Evolutionary conservation across 1,284 basidiomycete genomes (phyloP).

Genomic region (Puccinia sorghi): DNA sequence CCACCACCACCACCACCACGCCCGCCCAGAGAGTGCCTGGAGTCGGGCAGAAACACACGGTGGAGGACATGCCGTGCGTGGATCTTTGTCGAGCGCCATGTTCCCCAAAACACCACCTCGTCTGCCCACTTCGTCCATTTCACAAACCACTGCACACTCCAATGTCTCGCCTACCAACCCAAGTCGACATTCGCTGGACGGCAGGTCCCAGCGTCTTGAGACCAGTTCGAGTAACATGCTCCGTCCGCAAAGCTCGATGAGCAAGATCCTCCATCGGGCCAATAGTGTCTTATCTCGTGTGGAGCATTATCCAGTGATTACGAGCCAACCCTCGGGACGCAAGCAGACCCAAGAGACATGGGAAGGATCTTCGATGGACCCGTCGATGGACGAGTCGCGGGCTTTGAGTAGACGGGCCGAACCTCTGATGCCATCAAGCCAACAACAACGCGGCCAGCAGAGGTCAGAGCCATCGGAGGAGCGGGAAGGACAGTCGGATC

Average conservation of each 20-base stretch:
- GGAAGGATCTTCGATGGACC: background rate
- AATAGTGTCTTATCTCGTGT: constrained; percentile 17
- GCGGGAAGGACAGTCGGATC: background rate
- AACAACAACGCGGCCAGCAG: background rate
- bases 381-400: background rate
- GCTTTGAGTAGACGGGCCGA: background rate
- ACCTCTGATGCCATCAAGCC: background rate
- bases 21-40: background rate
- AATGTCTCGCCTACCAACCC: constrained; percentile 27
- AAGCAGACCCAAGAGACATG: background rate
- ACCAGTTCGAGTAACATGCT: background rate
- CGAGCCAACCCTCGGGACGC: background rate
- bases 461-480: background rate
- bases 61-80: constrained; percentile 24
- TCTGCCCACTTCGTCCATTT: constrained; percentile 25
- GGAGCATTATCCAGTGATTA: background rate
- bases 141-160: constrained; percentile 23
- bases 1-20: background rate
- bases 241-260: constrained; percentile 40
- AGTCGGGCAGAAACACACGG: background rate
- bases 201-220: background rate
- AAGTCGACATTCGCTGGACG: background rate
- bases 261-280: constrained; percentile 36
- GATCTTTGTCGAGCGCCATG: constrained; percentile 6
- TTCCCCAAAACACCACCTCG: constrained; percentile 42